Percentiles rank a stretch among this genome's conserved stretches.
These are phyloP conservation scores for Asterophora parasitica DNA, from an alignment of 768 basidiomycete species.

Conservation along the genomic window DNA sequence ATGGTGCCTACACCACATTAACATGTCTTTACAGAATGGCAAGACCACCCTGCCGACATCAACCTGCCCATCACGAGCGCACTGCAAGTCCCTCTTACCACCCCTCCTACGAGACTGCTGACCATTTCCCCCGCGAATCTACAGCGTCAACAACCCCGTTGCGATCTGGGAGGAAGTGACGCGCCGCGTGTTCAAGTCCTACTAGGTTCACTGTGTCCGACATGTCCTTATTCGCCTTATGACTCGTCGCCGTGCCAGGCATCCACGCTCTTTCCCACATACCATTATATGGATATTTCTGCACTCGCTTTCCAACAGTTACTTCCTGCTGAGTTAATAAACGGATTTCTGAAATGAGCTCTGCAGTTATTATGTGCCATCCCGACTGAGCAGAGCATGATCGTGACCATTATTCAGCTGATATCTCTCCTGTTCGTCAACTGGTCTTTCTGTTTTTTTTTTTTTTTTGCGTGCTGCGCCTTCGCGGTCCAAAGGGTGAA, in stretches of 20 bases:
- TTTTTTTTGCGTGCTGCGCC: too few species aligned
- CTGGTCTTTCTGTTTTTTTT: too few species aligned
- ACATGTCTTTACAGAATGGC: conserved; percentile 42
- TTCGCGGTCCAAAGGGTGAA: too few species aligned
- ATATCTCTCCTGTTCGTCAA: too few species aligned
- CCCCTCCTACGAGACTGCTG: neutral
- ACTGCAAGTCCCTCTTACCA: conserved; percentile 33
- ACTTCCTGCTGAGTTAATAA: neutral
- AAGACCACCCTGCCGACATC: conserved; percentile 48
- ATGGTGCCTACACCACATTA: neutral
- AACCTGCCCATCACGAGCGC: conserved; percentile 46
- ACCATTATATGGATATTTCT: neutral
- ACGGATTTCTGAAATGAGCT: too few species aligned
- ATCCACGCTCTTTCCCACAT: neutral
- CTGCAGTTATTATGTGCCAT: too few species aligned
- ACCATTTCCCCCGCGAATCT: conserved; percentile 12
- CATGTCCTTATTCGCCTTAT: neutral
- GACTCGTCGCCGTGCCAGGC: neutral
- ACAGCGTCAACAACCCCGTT: conserved; percentile 51
- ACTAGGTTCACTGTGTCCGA: conserved; percentile 10
- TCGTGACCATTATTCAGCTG: too few species aligned
- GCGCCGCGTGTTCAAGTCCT: conserved; percentile 21
- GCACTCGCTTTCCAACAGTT: neutral
- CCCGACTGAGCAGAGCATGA: too few species aligned
- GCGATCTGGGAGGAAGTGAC: conserved; percentile 50